Evolutionary conservation across 345 rosid genomes (phyloP).

Genomic region (Murraya paniculata): DNA sequence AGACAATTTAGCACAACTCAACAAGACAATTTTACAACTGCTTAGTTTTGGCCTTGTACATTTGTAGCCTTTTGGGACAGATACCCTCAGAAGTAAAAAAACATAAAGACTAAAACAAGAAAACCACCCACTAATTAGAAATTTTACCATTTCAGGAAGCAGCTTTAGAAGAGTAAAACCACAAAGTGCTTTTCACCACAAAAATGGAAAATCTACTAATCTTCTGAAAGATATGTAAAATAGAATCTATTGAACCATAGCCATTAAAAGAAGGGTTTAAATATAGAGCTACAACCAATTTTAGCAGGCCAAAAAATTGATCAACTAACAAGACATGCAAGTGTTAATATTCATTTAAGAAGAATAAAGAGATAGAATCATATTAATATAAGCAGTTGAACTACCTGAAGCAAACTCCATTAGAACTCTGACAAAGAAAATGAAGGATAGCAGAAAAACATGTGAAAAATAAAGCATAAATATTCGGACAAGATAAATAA

Average conservation of each 20-base stretch:
- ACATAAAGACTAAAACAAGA: neutral
- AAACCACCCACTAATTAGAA: neutral
- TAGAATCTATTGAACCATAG: neutral
- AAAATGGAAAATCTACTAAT: neutral
- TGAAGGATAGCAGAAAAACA: conserved; percentile 19
- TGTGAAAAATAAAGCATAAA: conserved; percentile 17
- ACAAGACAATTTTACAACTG: conserved; percentile 2
- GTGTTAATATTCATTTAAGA: neutral
- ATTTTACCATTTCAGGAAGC: neutral
- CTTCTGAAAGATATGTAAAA: neutral
- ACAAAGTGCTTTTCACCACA: neutral
- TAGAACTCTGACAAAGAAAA: conserved; percentile 18
- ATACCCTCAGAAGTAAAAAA: neutral
- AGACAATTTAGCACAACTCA: conserved; percentile 7
- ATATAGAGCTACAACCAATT: conserved; percentile 2
- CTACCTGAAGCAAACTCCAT: conserved; percentile 28
- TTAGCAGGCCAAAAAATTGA: neutral
- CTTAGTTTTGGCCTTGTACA: neutral
- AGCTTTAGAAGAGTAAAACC: neutral
- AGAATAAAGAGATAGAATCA: neutral
- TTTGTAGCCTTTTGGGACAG: neutral
- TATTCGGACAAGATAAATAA: conserved; percentile 7
- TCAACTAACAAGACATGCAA: conserved; percentile 13
- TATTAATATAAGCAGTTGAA: conserved; percentile 29
- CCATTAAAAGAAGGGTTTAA: neutral